Evolutionary conservation across 2,329 filamentous ascomycete species (phyloP), one percentile per base, ranked within the genome.

Genomic region (Pyricularia grisea): DNA sequence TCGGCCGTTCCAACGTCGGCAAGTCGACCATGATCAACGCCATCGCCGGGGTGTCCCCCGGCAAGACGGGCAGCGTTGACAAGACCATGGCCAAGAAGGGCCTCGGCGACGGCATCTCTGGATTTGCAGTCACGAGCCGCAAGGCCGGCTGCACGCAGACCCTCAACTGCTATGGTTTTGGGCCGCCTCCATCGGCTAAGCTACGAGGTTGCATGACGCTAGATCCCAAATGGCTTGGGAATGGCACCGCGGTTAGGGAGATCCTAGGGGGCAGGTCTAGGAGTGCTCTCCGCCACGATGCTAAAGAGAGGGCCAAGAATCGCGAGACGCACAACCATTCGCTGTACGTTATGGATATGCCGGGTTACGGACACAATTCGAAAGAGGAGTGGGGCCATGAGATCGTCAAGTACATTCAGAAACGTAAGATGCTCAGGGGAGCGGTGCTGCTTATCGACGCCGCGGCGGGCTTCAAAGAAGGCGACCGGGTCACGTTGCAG

Each of bases 21-120:
- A 97, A 97, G 78, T 95, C 92, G 1, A 92, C 92, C 20, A 91
- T 96, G 73, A 89, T 97, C 79, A 97, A 97, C 75, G 90, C 91
- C 23, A 85, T 97, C 42, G 87, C 90, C 2, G 89, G 89, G 42
- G 72, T 74, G 11, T 6, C 27, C 27, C 12, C 25, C 3, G 14
- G 20, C 20, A 60, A 28, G 50, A 58, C 67, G 25, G 67, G 67
- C 50, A 55, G 2, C 50, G 67, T 68, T 17, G 20, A 28, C 65
- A 70, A 67, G 71, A 66, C 70, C 68, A 69, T 69, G 71, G 70
- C 67, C 64, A 20, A 65, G 60, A 77, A 77, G n/a, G 74, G 77
- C 31, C 66, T 65, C 28, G 71, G 69, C 30, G 75, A 78, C 71
- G 28, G 74, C 76, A 28, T 85, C 87, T 33, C 87, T 69, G 84